A percentile compares a stretch with the other conserved stretches of the same genome.
Evolutionary conservation across 805 yeast species (phyloP).

Genomic region (Kodamaea nitidulidarum): DNA sequence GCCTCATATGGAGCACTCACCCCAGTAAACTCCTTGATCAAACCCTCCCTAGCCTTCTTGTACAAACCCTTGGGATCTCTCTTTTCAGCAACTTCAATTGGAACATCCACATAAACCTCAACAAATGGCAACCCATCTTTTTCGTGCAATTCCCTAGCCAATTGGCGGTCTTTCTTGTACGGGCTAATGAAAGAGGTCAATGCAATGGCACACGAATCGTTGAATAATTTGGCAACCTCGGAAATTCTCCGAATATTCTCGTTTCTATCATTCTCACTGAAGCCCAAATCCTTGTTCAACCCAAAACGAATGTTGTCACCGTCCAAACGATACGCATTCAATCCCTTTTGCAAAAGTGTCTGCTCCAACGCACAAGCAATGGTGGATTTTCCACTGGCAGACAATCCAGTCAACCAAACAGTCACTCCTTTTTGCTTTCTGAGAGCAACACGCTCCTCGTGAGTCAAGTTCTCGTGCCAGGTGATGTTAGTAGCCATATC

Average conservation of each 20-base stretch:
- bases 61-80: slow-evolving; percentile 97
- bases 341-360: slow-evolving; percentile 61
- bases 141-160: slow-evolving; percentile 81
- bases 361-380: slow-evolving; percentile 94
- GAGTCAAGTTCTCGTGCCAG: slow-evolving; percentile 90
- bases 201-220: slow-evolving; percentile 85
- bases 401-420: slow-evolving; percentile 91
- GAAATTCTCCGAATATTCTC: slow-evolving; percentile 94
- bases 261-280: slow-evolving; percentile 84
- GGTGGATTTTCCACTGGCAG: slow-evolving; percentile 93
- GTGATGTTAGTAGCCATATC: slow-evolving; percentile 92
- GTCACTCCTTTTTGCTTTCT: slow-evolving; percentile 85
- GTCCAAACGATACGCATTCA: slow-evolving; percentile 82
- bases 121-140: slow-evolving; percentile 74
- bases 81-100: slow-evolving; percentile 89
- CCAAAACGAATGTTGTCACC: slow-evolving; percentile 96
- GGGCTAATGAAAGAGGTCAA: slow-evolving; percentile 93
- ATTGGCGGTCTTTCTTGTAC: slow-evolving; percentile 76
- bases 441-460: slow-evolving; percentile 68
- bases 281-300: slow-evolving; percentile 90
- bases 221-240: slow-evolving; percentile 90
- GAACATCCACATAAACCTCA: slow-evolving; percentile 91
- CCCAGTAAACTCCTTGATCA: slow-evolving; percentile 92
- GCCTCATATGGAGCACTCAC: slow-evolving; percentile 95
- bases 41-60: slow-evolving; percentile 94